These are phyloP conservation scores for Ustilago lituana DNA, from an alignment of 1,284 basidiomycete genomes.

Conservation along the genomic window DNA sequence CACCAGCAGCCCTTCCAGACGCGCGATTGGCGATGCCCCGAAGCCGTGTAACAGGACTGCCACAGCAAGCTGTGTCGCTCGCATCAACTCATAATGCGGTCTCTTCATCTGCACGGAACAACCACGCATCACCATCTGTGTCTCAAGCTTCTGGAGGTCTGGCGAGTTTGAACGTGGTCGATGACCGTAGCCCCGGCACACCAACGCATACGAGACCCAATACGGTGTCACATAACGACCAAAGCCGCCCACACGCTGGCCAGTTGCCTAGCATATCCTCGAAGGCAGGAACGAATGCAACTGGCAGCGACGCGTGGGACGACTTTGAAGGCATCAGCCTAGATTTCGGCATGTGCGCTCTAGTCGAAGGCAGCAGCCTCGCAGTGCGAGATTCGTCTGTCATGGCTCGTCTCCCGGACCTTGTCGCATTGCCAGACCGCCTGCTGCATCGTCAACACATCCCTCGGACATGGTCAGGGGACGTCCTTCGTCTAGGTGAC, in stretches of 20 bases:
- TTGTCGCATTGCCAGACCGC: constrained; percentile 26
- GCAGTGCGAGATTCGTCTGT: constrained; percentile 1
- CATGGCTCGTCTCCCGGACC: constrained; percentile 18
- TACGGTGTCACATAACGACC: background rate
- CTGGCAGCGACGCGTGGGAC: constrained; percentile 28
- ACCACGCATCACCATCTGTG: constrained; percentile 8
- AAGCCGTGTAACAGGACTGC: background rate
- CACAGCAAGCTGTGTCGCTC: background rate
- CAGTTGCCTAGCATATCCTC: background rate
- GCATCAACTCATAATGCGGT: background rate
- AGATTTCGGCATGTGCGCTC: constrained; percentile 57
- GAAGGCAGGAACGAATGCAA: background rate
- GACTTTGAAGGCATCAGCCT: constrained; percentile 49
- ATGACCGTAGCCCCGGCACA: constrained; percentile 20
- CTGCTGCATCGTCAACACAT: constrained; percentile 19
- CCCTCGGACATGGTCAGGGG: constrained; percentile 19
- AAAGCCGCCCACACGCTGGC: background rate
- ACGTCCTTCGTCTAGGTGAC: constrained; percentile 37
- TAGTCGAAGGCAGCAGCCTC: constrained; percentile 16
- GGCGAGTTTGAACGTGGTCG: background rate
- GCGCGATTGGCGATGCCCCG: constrained; percentile 20
- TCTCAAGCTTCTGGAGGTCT: constrained; percentile 8
- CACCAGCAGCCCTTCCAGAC: constrained; percentile 7
- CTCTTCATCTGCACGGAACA: constrained; percentile 3
- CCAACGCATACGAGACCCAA: constrained; percentile 13